These are phyloP conservation scores for Yamadazyma takamatsuzukensis DNA, from an alignment of 805 yeast species.

Conservation along the genomic window DNA sequence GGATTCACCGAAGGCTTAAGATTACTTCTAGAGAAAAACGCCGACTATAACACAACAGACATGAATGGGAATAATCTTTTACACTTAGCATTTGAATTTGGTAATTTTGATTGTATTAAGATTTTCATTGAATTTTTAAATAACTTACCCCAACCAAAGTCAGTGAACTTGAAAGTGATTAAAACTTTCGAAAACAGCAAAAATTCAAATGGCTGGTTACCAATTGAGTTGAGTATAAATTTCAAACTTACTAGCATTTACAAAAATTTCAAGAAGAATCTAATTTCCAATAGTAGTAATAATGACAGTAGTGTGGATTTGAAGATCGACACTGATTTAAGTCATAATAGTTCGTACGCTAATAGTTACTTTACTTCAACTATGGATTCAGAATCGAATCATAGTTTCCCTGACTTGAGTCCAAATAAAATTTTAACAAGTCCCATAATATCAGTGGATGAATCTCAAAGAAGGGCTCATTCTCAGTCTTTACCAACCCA, in stretches of 20 bases:
- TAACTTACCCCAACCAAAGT: slow-evolving; percentile 5
- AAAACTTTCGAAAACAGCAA: slow-evolving; percentile 17
- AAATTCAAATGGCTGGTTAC: slow-evolving; percentile 31
- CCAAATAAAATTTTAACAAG: slow-evolving; percentile 26
- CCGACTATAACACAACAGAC: slow-evolving; percentile 29
- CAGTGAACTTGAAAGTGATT: slow-evolving; percentile 11
- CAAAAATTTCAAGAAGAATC: slow-evolving; percentile 18
- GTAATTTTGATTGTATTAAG: slow-evolving; percentile 27
- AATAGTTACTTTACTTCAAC: background rate
- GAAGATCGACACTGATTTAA: slow-evolving; percentile 2
- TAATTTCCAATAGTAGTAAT: slow-evolving; percentile 4
- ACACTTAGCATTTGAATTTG: slow-evolving; percentile 38
- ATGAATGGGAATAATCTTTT: slow-evolving; percentile 33
- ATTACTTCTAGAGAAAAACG: slow-evolving; percentile 39
- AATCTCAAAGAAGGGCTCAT: slow-evolving; percentile 23
- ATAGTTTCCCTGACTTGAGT: slow-evolving; percentile 1
- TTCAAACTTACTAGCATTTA: slow-evolving; percentile 26
- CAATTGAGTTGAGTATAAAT: slow-evolving; percentile 28
- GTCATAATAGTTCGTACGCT: background rate
- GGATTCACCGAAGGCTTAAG: slow-evolving; percentile 37
- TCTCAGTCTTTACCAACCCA: slow-evolving; percentile 32
- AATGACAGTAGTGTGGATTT: slow-evolving; percentile 2
- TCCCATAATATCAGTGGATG: slow-evolving; percentile 29
- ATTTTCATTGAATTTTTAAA: slow-evolving; percentile 13
- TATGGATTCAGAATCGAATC: background rate